Evolutionary conservation across 306 rosid species (phyloP), one percentile per base, ranked within the genome.

Genomic region (Quercus mongolica): DNA sequence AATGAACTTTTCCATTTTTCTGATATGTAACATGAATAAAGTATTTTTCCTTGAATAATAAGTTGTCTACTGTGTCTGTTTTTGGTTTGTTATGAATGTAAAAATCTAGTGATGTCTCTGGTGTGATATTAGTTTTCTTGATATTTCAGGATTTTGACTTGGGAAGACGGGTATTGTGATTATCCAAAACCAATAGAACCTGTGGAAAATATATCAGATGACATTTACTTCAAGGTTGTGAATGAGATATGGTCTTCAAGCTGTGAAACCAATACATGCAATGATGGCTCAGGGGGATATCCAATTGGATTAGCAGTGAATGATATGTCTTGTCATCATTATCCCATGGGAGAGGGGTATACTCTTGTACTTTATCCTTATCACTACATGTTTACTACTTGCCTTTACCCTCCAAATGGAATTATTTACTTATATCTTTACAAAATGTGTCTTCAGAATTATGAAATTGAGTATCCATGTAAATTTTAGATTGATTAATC

Each of bases 271-370:
- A 73, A 62, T 44, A 56, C 31, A 9, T 70, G 51, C 26, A 63
- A 79, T 6, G 73, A 28, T 82, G 85, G 63, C 83, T 81, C 85
- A 59, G 76, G 74, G 28, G 90, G 83, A 65, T 81, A 81, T 82
- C 82, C 90, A 3, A 75, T 86, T 77, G 89, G 80, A 80, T 77
- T 76, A 46, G 87, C 87, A 31, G 78, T 92, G 86, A 86, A 82
- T 69, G 92, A 83, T 70, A 85, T 95, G 95, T 88, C 94, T 65
- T 80, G 65, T 69, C 82, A 78, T 71, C 90, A 89, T 64, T 89
- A 92, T 88, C 74, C 62, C 23, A 67, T 92, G 70, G 98, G 97
- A 83, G 90, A 95, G 76, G 97, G 99, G 99, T 95, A 89, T 80
- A 51, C 26, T 38, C 83, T 46, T 86, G 52, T 59, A 69, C 77